Base-by-base conservation (phyloP, 441 rosid species). In the Metrosideros polymorpha region DNA sequence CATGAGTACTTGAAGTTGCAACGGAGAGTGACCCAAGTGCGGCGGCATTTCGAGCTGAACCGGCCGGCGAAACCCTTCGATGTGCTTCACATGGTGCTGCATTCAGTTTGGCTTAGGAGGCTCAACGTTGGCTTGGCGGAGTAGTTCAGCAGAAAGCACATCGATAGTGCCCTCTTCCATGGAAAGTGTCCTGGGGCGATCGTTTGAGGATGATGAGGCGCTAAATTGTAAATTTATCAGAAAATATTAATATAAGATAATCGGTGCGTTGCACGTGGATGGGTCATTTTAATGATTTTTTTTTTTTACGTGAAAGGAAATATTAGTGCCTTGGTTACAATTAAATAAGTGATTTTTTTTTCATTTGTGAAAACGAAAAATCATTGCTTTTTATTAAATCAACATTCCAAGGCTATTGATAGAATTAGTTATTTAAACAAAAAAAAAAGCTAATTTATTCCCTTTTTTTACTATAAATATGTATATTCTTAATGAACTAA, bases 61-160 rank as follows among this genome's bases (percentile, higher is more conserved):
- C 88, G 91, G 87, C 94, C 95, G 77, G 92, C 95, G 29, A 90
- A 85, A 88, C 90, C 93, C 82, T 92, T 85, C 82, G 96, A 95
- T 86, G 94, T 94, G 32, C 93, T 94, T 50, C 89, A 92, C 82
- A 93, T 94, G 98, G 92, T 90, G 32, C 83, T 95, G 85, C 95
- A 92, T 66, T 94, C 96, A 1, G 76, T 95, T 30, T 94, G 96
- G 98, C 91, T 94, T 53, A 90, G 95, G 42, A 90, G 96, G 89
- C 87, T 94, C 56, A 94, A 95, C 83, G 90, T 92, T 6, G 49
- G 86, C 30, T 5, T 39, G 79, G 79, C 79, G 19, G 47, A 4
- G n/a, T 71, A 39, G 79, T 25, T 6, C 79, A 12, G 49, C 79
- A 19, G 1, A 22, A 35, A 66, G 59, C 29, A 10, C n/a, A 54